Evolutionary conservation across 345 rosid species (phyloP).

Genomic region (Odontarrhena argentea): DNA sequence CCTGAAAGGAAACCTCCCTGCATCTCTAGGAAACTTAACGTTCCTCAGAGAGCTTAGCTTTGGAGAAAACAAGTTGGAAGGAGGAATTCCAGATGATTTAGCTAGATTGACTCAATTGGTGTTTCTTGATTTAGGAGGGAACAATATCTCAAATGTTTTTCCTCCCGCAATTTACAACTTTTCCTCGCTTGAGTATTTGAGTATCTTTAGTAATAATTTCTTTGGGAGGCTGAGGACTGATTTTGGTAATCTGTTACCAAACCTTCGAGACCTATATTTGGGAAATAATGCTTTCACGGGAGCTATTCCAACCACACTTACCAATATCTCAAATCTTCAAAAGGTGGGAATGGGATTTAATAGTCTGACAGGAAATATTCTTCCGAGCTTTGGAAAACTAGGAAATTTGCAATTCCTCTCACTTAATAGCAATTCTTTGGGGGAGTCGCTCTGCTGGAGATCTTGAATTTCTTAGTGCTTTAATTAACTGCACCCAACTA

Average conservation of each 20-base stretch:
- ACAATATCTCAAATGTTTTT: not conserved
- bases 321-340: not conserved
- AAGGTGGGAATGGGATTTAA: not conserved
- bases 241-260: not conserved
- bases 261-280: not conserved
- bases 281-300: not conserved
- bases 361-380: not conserved
- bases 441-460: not conserved
- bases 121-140: not conserved
- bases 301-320: not conserved
- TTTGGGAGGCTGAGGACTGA: not conserved
- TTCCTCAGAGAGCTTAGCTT: not conserved
- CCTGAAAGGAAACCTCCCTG: not conserved
- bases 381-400: not conserved
- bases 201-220: not conserved
- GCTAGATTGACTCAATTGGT: not conserved
- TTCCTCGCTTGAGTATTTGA: not conserved
- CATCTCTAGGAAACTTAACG: slow-evolving; percentile 10
- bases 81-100: not conserved
- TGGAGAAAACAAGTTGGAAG: not conserved
- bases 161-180: not conserved
- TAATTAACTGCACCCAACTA: not conserved
- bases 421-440: not conserved
- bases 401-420: not conserved
- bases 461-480: slow-evolving; percentile 3